Percentiles rank a stretch among this genome's conserved stretches.
These are phyloP conservation scores for Ustilago bromivora DNA, from an alignment of 1,284 basidiomycete species.

Conservation along the genomic window DNA sequence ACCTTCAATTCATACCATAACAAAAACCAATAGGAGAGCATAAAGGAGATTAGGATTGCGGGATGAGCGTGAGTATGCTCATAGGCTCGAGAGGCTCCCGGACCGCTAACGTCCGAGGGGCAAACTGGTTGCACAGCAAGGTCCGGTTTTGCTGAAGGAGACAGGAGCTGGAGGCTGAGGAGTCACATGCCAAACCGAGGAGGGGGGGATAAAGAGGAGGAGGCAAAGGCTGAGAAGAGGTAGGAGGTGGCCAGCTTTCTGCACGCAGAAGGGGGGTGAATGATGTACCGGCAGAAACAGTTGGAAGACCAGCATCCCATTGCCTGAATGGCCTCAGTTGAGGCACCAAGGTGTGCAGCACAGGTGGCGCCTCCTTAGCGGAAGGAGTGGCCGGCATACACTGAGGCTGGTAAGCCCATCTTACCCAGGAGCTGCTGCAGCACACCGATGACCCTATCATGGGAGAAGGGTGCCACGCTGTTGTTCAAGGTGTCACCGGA, in stretches of 20 bases:
- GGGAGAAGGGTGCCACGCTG: neutral
- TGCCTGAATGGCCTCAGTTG: neutral
- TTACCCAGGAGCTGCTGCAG: neutral
- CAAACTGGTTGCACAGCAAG: constrained; percentile 2
- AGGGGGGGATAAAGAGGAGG: neutral
- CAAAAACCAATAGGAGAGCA: too few relatives aligned
- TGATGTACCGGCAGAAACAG: neutral
- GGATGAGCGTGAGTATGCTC: too few relatives aligned
- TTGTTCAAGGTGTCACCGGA: neutral
- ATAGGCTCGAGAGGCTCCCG: too few relatives aligned
- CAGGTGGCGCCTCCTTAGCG: neutral
- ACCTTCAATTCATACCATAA: too few relatives aligned
- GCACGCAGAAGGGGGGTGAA: neutral
- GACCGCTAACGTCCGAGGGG: too few relatives aligned
- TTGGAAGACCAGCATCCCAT: neutral
- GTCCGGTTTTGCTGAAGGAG: constrained; percentile 2
- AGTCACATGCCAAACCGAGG: too few relatives aligned
- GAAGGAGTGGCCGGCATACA: neutral
- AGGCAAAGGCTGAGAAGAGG: neutral
- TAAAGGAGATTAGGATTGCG: too few relatives aligned
- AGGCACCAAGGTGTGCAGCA: neutral
- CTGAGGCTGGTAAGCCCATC: neutral
- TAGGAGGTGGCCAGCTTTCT: neutral
- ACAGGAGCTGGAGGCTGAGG: neutral
- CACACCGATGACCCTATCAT: neutral